phyloP scores from a whole-genome alignment of 2,329 filamentous ascomycete species.

The Chaetothyriales sp. region DNA sequence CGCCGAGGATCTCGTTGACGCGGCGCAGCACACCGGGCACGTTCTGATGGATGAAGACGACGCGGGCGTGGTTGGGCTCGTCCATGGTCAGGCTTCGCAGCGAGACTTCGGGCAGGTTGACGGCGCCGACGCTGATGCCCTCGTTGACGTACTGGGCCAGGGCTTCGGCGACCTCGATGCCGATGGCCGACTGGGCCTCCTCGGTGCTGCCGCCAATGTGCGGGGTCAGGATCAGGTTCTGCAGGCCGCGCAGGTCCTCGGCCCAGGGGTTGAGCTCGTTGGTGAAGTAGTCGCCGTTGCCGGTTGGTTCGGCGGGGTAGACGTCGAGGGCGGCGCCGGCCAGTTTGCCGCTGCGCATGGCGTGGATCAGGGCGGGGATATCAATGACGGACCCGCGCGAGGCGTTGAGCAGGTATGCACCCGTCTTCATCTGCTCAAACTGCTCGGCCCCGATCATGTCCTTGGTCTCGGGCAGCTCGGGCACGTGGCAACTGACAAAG shows the following conservation, averaged over 20 bases:
- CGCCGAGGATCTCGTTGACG: slow-evolving; percentile 87
- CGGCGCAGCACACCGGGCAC: slow-evolving; percentile 85
- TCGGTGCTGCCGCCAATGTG: slow-evolving; percentile 97
- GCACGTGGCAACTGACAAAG: slow-evolving; percentile 89
- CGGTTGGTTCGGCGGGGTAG: slow-evolving; percentile 82
- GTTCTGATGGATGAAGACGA: slow-evolving; percentile 95
- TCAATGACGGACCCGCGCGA: slow-evolving; percentile 87
- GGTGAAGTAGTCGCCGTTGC: slow-evolving; percentile 91
- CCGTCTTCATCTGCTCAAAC: slow-evolving; percentile 77
- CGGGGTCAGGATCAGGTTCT: slow-evolving; percentile 87
- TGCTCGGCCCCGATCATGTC: slow-evolving; percentile 74
- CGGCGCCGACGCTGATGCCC: slow-evolving; percentile 75
- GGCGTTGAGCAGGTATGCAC: slow-evolving; percentile 90
- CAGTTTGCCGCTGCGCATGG: slow-evolving; percentile 70
- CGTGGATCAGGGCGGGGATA: slow-evolving; percentile 78
- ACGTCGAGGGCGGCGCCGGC: slow-evolving; percentile 94
- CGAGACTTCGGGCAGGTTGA: slow-evolving; percentile 92
- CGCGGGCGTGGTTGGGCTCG: slow-evolving; percentile 74
- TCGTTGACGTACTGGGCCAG: slow-evolving; percentile 92
- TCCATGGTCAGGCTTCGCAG: slow-evolving; percentile 81
- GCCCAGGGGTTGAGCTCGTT: slow-evolving; percentile 69
- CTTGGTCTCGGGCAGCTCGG: slow-evolving; percentile 81
- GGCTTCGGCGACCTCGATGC: slow-evolving; percentile 77
- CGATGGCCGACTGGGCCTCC: slow-evolving; percentile 91
- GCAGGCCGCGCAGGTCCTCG: slow-evolving; percentile 67